These are phyloP conservation scores for Crithidia acanthocephali DNA, from an alignment of 208 protist species.

Conservation along the genomic window DNA sequence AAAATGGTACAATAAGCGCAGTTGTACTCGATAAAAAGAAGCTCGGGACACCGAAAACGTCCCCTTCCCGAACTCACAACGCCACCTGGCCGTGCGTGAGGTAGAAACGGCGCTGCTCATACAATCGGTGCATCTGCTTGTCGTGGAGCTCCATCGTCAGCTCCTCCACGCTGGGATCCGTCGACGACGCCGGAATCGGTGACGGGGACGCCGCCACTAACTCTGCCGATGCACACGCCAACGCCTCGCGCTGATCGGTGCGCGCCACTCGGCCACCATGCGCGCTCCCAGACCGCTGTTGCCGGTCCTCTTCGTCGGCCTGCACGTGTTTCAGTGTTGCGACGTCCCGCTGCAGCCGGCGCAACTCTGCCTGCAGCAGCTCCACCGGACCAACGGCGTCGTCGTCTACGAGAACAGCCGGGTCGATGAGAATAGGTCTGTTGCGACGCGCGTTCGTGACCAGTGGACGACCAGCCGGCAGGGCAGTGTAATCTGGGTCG, in stretches of 20 bases:
- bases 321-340: constrained; percentile 4
- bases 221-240: neutral
- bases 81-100: neutral
- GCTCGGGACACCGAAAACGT: too few species aligned
- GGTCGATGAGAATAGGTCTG: constrained; percentile 34
- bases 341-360: neutral
- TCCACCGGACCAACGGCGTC: neutral
- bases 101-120: constrained; percentile 23
- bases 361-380: constrained; percentile 6
- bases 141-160: constrained; percentile 31
- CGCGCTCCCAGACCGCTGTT: neutral
- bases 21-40: too few species aligned
- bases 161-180: constrained; percentile 23
- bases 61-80: too few species aligned
- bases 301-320: neutral
- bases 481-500: neutral
- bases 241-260: neutral
- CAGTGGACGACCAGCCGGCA: neutral
- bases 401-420: constrained; percentile 31
- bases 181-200: neutral
- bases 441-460: constrained; percentile 19
- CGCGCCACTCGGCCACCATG: neutral
- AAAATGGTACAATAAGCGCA: too few species aligned
- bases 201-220: neutral
- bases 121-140: constrained; percentile 26